phyloP scores from a whole-genome alignment of 768 basidiomycete genomes.

The Boletus reticulatus region DNA sequence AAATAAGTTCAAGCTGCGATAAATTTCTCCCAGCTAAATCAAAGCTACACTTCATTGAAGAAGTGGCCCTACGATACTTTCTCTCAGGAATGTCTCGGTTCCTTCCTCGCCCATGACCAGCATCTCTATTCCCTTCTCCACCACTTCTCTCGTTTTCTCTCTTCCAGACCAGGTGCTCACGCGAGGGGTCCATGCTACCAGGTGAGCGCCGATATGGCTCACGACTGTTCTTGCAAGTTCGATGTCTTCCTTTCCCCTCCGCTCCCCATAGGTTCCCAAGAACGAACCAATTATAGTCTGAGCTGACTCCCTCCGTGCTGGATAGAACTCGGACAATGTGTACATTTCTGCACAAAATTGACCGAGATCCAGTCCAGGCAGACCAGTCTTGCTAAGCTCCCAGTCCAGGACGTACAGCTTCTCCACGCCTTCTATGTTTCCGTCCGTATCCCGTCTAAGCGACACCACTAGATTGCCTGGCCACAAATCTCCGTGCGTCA shows the following conservation, averaged over 20 bases:
- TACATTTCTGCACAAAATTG: constrained; percentile 64
- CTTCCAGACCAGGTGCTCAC: constrained; percentile 45
- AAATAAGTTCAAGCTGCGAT: neutral
- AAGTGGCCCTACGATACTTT: constrained; percentile 30
- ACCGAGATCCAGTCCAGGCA: constrained; percentile 57
- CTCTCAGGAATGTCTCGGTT: constrained; percentile 23
- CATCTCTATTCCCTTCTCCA: constrained; percentile 47
- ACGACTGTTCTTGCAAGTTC: constrained; percentile 36
- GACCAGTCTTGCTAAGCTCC: constrained; percentile 60
- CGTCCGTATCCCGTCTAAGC: constrained; percentile 28
- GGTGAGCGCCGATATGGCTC: constrained; percentile 54
- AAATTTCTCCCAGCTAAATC: neutral
- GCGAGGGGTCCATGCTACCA: constrained; percentile 50
- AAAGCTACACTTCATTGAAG: constrained; percentile 7
- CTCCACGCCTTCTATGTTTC: constrained; percentile 30
- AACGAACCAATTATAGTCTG: constrained; percentile 42
- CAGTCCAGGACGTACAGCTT: constrained; percentile 58
- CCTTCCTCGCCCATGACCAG: constrained; percentile 36
- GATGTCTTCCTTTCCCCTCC: constrained; percentile 17
- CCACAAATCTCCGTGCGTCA: constrained; percentile 65
- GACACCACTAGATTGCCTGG: constrained; percentile 62
- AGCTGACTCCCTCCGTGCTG: constrained; percentile 37
- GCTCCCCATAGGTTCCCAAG: constrained; percentile 42
- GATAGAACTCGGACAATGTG: constrained; percentile 47
- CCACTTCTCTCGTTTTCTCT: constrained; percentile 46